These are phyloP conservation scores for Neoboletus magnificus DNA, from an alignment of 768 basidiomycete species.

Conservation along the genomic window DNA sequence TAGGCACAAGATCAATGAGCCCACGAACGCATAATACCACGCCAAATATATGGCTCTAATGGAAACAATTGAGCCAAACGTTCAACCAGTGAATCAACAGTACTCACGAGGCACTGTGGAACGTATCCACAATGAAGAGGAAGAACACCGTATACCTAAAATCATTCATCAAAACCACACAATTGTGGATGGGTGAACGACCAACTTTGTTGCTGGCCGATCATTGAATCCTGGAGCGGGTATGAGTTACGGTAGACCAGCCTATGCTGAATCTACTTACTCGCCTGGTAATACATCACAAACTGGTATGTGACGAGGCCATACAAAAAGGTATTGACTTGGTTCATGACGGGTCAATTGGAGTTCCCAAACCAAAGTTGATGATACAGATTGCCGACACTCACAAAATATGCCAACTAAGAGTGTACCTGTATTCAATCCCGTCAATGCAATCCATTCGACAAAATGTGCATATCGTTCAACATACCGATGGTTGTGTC, in stretches of 20 bases:
- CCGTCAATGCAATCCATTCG: background rate
- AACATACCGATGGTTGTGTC: background rate
- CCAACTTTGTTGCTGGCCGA: conserved; percentile 5
- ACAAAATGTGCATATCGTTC: background rate
- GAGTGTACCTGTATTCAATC: conserved; percentile 13
- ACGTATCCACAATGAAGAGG: conserved; percentile 18
- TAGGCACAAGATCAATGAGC: background rate
- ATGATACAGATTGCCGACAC: background rate
- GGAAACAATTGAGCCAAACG: background rate
- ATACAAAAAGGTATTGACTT: conserved; percentile 33
- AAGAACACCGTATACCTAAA: conserved; percentile 17
- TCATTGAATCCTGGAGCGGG: conserved; percentile 15
- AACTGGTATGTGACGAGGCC: conserved; percentile 44
- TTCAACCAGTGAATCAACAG: background rate
- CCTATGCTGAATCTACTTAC: background rate
- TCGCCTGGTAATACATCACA: conserved; percentile 32
- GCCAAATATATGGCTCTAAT: conserved; percentile 18
- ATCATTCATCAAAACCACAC: background rate
- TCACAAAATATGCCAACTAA: conserved; percentile 22
- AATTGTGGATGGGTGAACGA: background rate
- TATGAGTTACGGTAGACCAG: background rate
- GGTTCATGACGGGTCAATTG: background rate
- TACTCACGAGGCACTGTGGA: conserved; percentile 19
- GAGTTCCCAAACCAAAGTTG: too few species aligned
- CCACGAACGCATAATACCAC: conserved; percentile 17